Conservation (phyloP, 2,329 filamentous ascomycete species). For the Pezicula rhizophila region DNA sequence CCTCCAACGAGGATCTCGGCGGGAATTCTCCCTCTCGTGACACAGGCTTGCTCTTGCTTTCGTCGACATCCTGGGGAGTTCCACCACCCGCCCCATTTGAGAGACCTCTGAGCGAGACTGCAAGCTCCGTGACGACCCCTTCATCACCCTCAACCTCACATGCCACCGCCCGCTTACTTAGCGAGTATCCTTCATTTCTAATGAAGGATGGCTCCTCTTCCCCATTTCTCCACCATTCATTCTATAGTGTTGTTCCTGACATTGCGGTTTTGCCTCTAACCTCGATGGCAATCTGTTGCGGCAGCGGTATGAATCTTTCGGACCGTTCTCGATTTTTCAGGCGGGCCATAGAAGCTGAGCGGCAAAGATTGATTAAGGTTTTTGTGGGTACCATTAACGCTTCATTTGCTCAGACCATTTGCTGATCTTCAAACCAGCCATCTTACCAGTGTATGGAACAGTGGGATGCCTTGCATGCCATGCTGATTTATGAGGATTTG, state of each 20-base stretch:
- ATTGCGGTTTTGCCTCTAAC: constrained; percentile 16
- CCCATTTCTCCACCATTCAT: constrained; percentile 13
- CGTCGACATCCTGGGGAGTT: neutral
- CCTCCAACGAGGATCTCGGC: neutral
- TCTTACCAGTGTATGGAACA: constrained; percentile 10
- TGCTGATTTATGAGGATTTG: constrained; percentile 19
- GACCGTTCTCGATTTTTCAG: constrained; percentile 11
- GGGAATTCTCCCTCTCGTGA: neutral
- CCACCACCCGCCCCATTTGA: neutral
- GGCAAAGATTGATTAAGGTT: constrained; percentile 15
- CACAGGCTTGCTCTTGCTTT: neutral
- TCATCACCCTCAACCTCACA: neutral
- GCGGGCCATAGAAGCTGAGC: constrained; percentile 15
- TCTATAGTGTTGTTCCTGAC: constrained; percentile 15
- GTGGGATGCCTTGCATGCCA: constrained; percentile 20
- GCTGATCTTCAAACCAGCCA: neutral
- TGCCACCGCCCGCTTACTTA: constrained; percentile 5
- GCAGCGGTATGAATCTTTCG: constrained; percentile 9
- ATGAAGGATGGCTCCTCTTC: constrained; percentile 11
- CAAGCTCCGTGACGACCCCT: neutral
- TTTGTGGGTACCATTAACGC: constrained; percentile 2
- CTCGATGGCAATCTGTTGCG: constrained; percentile 20
- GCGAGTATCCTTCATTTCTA: constrained; percentile 15
- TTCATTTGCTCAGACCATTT: neutral
- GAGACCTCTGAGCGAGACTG: neutral